Conservation (phyloP, 805 yeast genomes). For the Ogataea trehalophila region DNA sequence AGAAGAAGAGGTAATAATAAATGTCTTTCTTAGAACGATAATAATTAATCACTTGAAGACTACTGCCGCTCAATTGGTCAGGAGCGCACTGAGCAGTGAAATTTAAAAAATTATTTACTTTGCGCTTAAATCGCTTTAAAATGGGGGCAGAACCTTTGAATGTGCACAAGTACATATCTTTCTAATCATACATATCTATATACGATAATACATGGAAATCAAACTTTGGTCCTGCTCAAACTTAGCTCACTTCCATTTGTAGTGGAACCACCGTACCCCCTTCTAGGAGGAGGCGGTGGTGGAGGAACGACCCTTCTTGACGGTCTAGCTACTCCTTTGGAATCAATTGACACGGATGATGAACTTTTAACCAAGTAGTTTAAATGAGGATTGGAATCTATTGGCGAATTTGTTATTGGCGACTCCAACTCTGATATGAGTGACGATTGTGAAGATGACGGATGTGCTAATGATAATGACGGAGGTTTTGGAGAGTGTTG, state of each 20-base stretch:
- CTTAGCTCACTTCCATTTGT: constrained; percentile 7
- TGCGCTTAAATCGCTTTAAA: too few species aligned
- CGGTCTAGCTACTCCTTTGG: constrained; percentile 5
- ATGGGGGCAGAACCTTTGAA: too few species aligned
- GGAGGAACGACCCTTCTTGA: constrained; percentile 16
- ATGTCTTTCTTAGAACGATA: too few species aligned
- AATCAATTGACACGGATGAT: constrained; percentile 13
- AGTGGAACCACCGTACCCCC: constrained; percentile 7
- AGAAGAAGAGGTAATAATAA: too few species aligned
- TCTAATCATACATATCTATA: too few species aligned
- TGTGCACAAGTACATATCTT: too few species aligned
- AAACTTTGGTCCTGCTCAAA: constrained; percentile 14
- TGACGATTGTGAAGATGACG: constrained; percentile 14
- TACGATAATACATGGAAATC: not conserved
- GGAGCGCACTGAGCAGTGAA: too few species aligned
- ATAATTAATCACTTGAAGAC: too few species aligned
- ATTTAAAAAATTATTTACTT: too few species aligned
- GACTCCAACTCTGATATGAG: constrained; percentile 13
- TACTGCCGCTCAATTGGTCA: too few species aligned
- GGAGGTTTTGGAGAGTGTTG: too few species aligned
- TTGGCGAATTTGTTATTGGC: constrained; percentile 2
- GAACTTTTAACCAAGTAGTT: not conserved
- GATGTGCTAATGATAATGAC: not conserved
- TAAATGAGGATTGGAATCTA: too few species aligned
- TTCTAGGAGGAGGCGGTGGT: constrained; percentile 8